Evolutionary conservation across 306 rosid genomes (phyloP), one percentile per base, ranked within the genome.

Genomic region (Myrica gale): DNA sequence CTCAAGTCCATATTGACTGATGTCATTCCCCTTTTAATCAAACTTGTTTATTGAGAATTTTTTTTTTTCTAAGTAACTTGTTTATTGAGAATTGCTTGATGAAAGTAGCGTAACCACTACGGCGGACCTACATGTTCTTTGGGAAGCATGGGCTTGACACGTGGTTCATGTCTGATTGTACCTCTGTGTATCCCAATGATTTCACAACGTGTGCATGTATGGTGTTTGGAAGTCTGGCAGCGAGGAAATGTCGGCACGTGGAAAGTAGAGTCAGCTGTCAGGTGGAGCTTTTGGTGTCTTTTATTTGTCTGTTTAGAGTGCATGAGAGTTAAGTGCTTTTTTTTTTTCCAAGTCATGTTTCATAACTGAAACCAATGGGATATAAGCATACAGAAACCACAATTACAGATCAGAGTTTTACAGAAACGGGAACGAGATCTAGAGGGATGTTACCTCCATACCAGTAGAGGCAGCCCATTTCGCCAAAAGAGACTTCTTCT

Each of bases 41-140:
- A 13, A 47, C 51, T 47, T 47, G 4, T 10, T 0, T 8, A 8
- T 47, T 47, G 52, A 47, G 1, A 13, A 47, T 47, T 47, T n/a
- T n/a, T n/a, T n/a, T n/a, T n/a, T n/a, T n/a, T n/a, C n/a, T n/a
- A n/a, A n/a, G n/a, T n/a, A 13, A 47, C 51, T 47, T 47, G 4
- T 10, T 0, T 8, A 8, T 47, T 47, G 52, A 47, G 1, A 13
- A 47, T 47, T 47, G 12, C 52, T 47, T 47, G 9, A 47, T 47
- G 52, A 10, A 2, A 26, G 32, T 26, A 26, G 32, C 32, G 5
- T 1, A 53, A 23, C 26, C 42, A 32, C 68, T 21, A 39, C 12
- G 51, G 26, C 19, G 65, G 75, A 72, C 66, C 56, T 53, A n/a
- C 65, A n/a, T n/a, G 19, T 70, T 70, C 5, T 71, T 53, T 71